Conservation (phyloP, 2,329 filamentous ascomycete genomes). For the Cryphonectria parasitica region DNA sequence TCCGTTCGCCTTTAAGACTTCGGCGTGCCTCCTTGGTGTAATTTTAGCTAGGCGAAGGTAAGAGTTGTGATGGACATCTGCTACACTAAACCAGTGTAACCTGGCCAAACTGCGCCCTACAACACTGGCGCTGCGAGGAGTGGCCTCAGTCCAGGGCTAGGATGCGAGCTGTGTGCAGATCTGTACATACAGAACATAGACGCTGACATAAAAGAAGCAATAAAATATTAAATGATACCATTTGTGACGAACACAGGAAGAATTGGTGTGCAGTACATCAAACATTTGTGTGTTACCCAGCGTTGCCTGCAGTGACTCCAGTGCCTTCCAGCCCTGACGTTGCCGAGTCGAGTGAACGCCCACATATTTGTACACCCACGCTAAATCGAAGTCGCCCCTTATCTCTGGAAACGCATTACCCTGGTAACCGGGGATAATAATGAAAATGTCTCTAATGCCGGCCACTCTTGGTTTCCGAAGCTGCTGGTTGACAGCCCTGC, state of each 20-base stretch:
- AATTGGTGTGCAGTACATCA: neutral
- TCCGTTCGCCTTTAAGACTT: no score
- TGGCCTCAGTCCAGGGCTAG: neutral
- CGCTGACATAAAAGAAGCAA: neutral
- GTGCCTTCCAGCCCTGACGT: neutral
- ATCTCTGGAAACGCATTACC: neutral
- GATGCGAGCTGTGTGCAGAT: conserved; percentile 4
- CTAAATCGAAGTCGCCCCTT: neutral
- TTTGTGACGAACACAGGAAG: neutral
- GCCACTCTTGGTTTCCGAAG: neutral
- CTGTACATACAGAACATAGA: conserved; percentile 1
- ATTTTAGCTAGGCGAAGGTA: no score
- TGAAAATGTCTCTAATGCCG: neutral
- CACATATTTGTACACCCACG: neutral
- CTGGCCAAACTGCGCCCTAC: no score
- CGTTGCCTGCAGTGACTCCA: neutral
- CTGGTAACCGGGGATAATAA: neutral
- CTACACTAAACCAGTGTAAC: no score
- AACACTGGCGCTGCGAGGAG: no score
- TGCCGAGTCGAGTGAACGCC: neutral
- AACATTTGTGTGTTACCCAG: neutral
- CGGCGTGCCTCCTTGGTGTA: no score
- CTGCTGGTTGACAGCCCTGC: neutral
- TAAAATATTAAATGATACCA: conserved; percentile 16
- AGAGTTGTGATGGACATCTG: no score